phyloP scores from a whole-genome alignment of 202 grass and related monocot species.

The Setaria italica region DNA sequence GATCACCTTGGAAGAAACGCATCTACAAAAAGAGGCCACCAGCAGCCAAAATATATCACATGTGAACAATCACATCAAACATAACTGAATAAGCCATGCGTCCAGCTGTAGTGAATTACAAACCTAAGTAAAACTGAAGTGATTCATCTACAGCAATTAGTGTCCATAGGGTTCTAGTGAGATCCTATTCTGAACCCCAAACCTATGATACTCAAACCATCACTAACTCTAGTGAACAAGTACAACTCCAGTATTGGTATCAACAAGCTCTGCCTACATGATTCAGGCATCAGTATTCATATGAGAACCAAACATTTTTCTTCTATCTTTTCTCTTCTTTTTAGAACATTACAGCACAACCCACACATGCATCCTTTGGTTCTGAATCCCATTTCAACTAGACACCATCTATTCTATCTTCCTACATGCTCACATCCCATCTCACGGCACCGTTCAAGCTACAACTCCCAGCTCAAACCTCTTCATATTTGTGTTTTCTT shows the following conservation, averaged over 20 bases:
- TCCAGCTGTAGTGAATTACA: neutral
- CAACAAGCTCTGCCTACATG: slow-evolving; percentile 19
- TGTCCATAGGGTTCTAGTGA: slow-evolving; percentile 21
- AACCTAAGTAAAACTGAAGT: neutral
- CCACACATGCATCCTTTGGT: neutral
- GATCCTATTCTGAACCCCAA: slow-evolving; percentile 24
- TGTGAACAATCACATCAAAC: slow-evolving; percentile 26
- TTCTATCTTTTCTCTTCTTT: neutral
- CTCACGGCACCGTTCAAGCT: slow-evolving; percentile 4
- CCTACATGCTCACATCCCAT: neutral
- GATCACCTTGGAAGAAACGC: slow-evolving; percentile 35
- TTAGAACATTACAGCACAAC: neutral
- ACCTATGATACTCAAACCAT: slow-evolving; percentile 15
- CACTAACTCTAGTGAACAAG: slow-evolving; percentile 10
- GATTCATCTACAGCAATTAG: slow-evolving; percentile 9
- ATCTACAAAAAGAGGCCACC: slow-evolving; percentile 38
- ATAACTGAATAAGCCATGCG: slow-evolving; percentile 24
- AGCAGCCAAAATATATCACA: slow-evolving; percentile 33
- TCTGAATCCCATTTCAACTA: slow-evolving; percentile 14
- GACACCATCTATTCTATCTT: neutral
- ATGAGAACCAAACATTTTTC: neutral
- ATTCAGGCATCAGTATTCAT: slow-evolving; percentile 3
- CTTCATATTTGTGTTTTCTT: slow-evolving; percentile 17
- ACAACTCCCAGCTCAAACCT: neutral
- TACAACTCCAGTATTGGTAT: slow-evolving; percentile 8